Conservation (phyloP, 441 rosid species). For the Bocquillonia castaneifolia region DNA sequence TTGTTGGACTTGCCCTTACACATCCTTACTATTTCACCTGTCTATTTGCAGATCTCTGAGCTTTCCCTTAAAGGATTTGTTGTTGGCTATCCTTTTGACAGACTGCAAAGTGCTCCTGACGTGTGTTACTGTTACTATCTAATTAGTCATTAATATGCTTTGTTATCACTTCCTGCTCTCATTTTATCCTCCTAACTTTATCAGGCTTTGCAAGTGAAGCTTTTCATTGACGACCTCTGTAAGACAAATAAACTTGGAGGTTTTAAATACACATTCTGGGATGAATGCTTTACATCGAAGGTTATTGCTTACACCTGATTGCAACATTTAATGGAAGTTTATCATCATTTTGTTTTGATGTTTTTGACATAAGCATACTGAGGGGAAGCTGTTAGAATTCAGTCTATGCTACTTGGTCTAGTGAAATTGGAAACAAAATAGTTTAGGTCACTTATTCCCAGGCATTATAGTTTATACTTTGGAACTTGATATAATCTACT, state of each 20-base stretch:
- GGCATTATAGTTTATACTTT: neutral
- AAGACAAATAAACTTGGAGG: constrained; percentile 57
- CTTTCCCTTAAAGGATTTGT: constrained; percentile 60
- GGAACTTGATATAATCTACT: neutral
- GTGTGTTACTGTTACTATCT: constrained; percentile 32
- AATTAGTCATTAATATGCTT: neutral
- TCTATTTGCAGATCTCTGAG: constrained; percentile 53
- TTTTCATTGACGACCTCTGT: constrained; percentile 62
- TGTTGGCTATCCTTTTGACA: constrained; percentile 64
- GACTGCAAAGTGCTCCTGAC: constrained; percentile 30
- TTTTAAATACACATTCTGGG: constrained; percentile 71
- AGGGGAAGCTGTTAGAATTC: neutral
- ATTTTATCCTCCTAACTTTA: constrained; percentile 23
- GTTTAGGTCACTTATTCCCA: neutral
- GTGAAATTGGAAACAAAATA: constrained; percentile 3
- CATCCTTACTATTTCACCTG: constrained; percentile 5
- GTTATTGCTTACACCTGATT: constrained; percentile 32
- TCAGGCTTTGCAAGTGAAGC: constrained; percentile 56
- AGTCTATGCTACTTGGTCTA: neutral
- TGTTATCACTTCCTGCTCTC: constrained; percentile 4
- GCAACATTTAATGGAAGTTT: neutral
- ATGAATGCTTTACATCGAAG: constrained; percentile 75
- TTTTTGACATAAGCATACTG: constrained; percentile 3
- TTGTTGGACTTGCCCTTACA: neutral
- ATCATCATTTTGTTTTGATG: neutral